Conservation (phyloP, 441 rosid species). For the Erodium texanum region DNA sequence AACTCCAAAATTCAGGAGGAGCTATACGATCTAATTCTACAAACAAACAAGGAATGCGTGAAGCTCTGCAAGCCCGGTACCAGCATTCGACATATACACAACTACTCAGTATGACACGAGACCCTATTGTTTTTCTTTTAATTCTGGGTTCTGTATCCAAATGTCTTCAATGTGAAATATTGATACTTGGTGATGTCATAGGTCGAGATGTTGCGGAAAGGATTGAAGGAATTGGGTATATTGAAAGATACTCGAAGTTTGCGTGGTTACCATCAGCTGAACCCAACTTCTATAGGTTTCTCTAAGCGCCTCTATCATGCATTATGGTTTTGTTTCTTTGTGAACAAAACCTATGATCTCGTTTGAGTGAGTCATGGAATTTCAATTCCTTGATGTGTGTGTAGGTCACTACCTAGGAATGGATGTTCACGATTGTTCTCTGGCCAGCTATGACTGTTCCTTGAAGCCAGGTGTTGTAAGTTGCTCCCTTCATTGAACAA, state of each 20-base stretch:
- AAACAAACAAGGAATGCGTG: conserved; percentile 69
- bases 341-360: neutral
- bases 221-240: conserved; percentile 72
- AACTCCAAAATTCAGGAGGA: conserved; percentile 42
- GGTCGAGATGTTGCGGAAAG: conserved; percentile 66
- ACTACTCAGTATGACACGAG: conserved; percentile 49
- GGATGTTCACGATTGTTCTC: conserved; percentile 94
- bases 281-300: conserved; percentile 93
- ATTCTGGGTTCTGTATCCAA: neutral
- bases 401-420: conserved; percentile 96
- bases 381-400: conserved; percentile 18
- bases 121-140: neutral
- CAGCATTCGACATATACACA: conserved; percentile 59
- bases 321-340: neutral
- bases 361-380: neutral
- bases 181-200: conserved; percentile 16
- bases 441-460: conserved; percentile 57
- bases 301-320: conserved; percentile 8
- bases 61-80: conserved; percentile 78
- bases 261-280: conserved; percentile 45
- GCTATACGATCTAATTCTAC: conserved; percentile 76
- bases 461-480: conserved; percentile 92
- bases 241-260: conserved; percentile 37
- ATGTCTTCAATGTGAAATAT: neutral
- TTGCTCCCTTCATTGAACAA: conserved; percentile 13